These are phyloP conservation scores for Cudoniella acicularis DNA, from an alignment of 495 filamentous ascomycete species.

Conservation along the genomic window DNA sequence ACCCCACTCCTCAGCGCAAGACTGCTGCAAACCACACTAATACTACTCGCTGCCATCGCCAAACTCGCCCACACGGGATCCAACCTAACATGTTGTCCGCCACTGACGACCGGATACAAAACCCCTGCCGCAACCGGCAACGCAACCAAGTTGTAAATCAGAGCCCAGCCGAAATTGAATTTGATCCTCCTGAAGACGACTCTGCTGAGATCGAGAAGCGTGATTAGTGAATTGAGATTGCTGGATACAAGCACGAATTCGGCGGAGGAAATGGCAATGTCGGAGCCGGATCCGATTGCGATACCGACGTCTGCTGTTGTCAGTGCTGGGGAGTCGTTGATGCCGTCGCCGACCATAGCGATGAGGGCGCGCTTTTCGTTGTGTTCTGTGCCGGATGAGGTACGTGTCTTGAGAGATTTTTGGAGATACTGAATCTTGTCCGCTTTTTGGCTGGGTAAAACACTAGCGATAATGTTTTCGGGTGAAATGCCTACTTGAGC, in stretches of 20 bases:
- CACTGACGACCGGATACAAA: constrained; percentile 62
- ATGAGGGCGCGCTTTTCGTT: constrained; percentile 15
- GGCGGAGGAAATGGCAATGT: constrained; percentile 78
- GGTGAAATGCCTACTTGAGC: constrained; percentile 68
- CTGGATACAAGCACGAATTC: constrained; percentile 82
- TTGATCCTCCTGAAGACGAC: constrained; percentile 75
- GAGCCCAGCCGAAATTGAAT: constrained; percentile 86
- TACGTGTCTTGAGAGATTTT: constrained; percentile 43
- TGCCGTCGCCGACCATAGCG: constrained; percentile 64
- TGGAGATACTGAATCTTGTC: constrained; percentile 80
- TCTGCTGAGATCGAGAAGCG: constrained; percentile 65
- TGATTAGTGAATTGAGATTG: constrained; percentile 64
- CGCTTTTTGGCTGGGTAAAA: constrained; percentile 82
- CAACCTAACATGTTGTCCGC: constrained; percentile 52
- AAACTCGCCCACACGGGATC: constrained; percentile 82
- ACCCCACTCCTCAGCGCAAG: constrained; percentile 54
- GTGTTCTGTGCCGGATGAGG: constrained; percentile 18
- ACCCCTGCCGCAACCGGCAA: constrained; percentile 83
- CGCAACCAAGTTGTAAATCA: constrained; percentile 77
- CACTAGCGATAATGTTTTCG: constrained; percentile 78
- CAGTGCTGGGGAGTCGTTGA: constrained; percentile 85
- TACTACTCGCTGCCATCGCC: constrained; percentile 83
- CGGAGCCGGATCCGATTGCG: constrained; percentile 77
- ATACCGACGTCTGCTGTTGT: constrained; percentile 78
- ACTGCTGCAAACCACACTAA: constrained; percentile 75